Percentiles rank a stretch among this genome's conserved stretches.
These are phyloP conservation scores for Aspergillus hancockii DNA, from an alignment of 495 filamentous ascomycete species.

Conservation along the genomic window DNA sequence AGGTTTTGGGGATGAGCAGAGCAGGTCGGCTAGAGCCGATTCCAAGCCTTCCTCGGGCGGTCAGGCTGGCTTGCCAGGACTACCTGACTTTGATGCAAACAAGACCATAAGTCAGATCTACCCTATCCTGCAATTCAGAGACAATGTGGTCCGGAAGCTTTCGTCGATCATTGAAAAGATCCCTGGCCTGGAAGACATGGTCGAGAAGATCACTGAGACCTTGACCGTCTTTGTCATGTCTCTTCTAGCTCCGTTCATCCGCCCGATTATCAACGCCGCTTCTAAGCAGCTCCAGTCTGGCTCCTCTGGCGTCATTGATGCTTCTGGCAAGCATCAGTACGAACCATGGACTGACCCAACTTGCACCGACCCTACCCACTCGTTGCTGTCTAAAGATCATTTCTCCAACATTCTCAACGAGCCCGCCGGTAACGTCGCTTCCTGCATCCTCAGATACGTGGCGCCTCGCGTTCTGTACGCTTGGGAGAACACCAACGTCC, in stretches of 20 bases:
- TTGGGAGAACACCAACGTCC: slow-evolving; percentile 81
- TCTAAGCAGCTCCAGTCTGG: slow-evolving; percentile 80
- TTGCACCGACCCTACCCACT: slow-evolving; percentile 92
- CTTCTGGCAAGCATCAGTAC: slow-evolving; percentile 81
- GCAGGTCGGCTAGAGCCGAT: slow-evolving; percentile 3
- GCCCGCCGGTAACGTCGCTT: slow-evolving; percentile 79
- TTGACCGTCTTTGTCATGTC: slow-evolving; percentile 88
- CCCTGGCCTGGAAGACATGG: slow-evolving; percentile 79
- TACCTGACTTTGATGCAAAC: slow-evolving; percentile 79
- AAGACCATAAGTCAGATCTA: slow-evolving; percentile 84
- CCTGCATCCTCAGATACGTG: slow-evolving; percentile 76
- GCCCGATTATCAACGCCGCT: slow-evolving; percentile 86
- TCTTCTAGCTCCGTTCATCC: slow-evolving; percentile 83
- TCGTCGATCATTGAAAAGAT: slow-evolving; percentile 85
- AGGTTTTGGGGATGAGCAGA: slow-evolving; percentile 8
- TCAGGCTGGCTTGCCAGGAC: slow-evolving; percentile 60
- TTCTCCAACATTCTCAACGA: slow-evolving; percentile 91
- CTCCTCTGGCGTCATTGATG: slow-evolving; percentile 74
- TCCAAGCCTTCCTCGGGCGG: slow-evolving; percentile 33
- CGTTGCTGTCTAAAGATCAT: slow-evolving; percentile 93
- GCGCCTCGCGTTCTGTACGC: slow-evolving; percentile 86
- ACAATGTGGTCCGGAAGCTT: slow-evolving; percentile 85
- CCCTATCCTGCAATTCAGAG: slow-evolving; percentile 89
- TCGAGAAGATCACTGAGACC: slow-evolving; percentile 90
- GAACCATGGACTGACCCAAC: slow-evolving; percentile 86